Evolutionary conservation across 805 yeast genomes (phyloP), one percentile per base, ranked within the genome.

Genomic region (Cyberlindnera euphorbiiphila): DNA sequence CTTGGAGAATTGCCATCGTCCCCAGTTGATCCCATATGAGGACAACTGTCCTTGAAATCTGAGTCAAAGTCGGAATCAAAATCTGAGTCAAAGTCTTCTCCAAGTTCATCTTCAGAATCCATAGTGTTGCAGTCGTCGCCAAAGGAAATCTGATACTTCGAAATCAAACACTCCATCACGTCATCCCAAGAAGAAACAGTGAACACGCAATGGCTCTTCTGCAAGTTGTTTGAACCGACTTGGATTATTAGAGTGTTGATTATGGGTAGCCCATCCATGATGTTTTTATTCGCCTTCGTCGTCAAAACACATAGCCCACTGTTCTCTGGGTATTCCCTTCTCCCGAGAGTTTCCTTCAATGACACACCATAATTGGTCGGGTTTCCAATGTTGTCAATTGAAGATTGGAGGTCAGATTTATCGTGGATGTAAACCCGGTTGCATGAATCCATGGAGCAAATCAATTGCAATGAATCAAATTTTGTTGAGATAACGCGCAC

Each of bases 121-220:
- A 20, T 38, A 16, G 17, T 19, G 17, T 25, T 33, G 8, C n/a
- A n/a, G n/a, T 29, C 12, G 1, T 34, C 45, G 9, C 32, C 42
- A 24, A 53, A 43, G 3, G 41, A 22, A 6, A 54, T 18, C 4
- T 44, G 39, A 6, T 43, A 40, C n/a, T 38, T 46, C 6, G 33
- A 13, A 2, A 52, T 37, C 16, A 55, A n/a, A n/a, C 31, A 24
- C 32, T 53, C 58, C 58, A 53, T 55, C 4, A 55, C 39, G 3
- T 47, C 46, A 29, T 55, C 59, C 54, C 54, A 55, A 2, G 45
- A 30, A 5, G 38, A 33, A 3, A 47, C 33, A 7, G 24, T 28
- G 3, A 47, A 4, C 1, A 46, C 25, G 13, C 34, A 31, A 21
- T 17, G 2, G n/a, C 17, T 17, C 19, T 14, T 18, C 28, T 25